Evolutionary conservation across 208 protist genomes (phyloP).

Genomic region (Acanthamoeba lugdunensis): DNA sequence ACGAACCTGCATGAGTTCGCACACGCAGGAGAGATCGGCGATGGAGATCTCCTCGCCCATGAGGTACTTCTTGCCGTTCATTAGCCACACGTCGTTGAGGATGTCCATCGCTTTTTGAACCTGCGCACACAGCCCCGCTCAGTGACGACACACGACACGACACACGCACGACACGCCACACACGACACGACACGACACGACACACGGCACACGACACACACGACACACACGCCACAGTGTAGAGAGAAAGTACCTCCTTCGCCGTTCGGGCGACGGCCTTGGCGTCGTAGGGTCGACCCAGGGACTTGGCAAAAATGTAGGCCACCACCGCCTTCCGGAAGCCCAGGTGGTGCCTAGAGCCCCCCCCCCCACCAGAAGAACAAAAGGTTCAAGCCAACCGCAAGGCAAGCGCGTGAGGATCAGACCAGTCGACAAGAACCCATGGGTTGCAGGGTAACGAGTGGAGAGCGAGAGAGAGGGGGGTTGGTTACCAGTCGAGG

Average conservation of each 20-base stretch:
- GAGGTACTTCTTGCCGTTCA: slow-evolving; percentile 51
- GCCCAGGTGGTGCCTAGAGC: slow-evolving; percentile 54
- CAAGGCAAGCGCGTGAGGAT: not conserved
- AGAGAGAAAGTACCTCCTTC: not conserved
- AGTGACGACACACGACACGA: no score
- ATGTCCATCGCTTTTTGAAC: slow-evolving; percentile 40
- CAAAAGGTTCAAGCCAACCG: not conserved
- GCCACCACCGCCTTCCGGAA: slow-evolving; percentile 61
- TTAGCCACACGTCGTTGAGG: slow-evolving; percentile 32
- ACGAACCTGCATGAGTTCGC: slow-evolving; percentile 48
- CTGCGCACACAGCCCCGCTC: no score
- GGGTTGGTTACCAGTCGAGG: slow-evolving; percentile 42
- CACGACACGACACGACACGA: no score
- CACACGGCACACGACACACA: no score
- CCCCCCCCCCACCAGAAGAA: no score
- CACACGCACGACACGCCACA: no score
- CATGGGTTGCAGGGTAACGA: not conserved
- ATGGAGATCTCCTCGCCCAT: slow-evolving; percentile 46
- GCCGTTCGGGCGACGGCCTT: slow-evolving; percentile 20
- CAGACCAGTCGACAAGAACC: not conserved
- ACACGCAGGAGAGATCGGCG: slow-evolving; percentile 32
- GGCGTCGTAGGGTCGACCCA: slow-evolving; percentile 29
- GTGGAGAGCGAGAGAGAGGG: not conserved
- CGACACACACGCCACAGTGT: no score
- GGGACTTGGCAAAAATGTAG: slow-evolving; percentile 46